Evolutionary conservation across 106 monocot genomes (phyloP).

Genomic region (Vanilla planifolia): DNA sequence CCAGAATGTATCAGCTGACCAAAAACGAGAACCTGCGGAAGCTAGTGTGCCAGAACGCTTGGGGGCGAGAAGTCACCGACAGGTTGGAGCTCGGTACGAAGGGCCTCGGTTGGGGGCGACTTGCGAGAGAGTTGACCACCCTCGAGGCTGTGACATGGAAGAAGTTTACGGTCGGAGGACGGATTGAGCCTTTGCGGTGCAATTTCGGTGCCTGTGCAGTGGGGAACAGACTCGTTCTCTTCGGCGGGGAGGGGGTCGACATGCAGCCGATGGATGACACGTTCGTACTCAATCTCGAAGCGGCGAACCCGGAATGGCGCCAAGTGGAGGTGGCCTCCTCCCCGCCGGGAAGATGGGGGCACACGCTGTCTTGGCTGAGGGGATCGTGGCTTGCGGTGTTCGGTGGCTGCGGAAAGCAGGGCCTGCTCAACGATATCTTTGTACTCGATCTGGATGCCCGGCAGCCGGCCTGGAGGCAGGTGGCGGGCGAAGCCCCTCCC

Average conservation of each 20-base stretch:
- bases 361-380: slow-evolving; percentile 76
- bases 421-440: slow-evolving; percentile 83
- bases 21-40: slow-evolving; percentile 79
- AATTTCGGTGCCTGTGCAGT: slow-evolving; percentile 94
- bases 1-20: slow-evolving; percentile 61
- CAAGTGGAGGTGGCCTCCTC: slow-evolving; percentile 63
- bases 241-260: slow-evolving; percentile 89
- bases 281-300: slow-evolving; percentile 81
- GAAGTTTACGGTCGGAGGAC: slow-evolving; percentile 80
- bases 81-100: slow-evolving; percentile 59
- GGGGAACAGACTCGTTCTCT: slow-evolving; percentile 80
- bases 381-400: slow-evolving; percentile 82
- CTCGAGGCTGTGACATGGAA: slow-evolving; percentile 85
- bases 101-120: slow-evolving; percentile 73
- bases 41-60: slow-evolving; percentile 88
- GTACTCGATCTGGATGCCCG: slow-evolving; percentile 76
- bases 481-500: slow-evolving; percentile 47
- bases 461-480: slow-evolving; percentile 82
- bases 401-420: slow-evolving; percentile 77
- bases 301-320: slow-evolving; percentile 68
- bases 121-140: slow-evolving; percentile 82
- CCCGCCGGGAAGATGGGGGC: slow-evolving; percentile 93
- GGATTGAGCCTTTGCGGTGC: slow-evolving; percentile 83
- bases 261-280: slow-evolving; percentile 99
- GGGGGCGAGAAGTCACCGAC: slow-evolving; percentile 75